phyloP scores from a whole-genome alignment of 1,284 basidiomycete species.

The Cryptococcus sp. region DNA sequence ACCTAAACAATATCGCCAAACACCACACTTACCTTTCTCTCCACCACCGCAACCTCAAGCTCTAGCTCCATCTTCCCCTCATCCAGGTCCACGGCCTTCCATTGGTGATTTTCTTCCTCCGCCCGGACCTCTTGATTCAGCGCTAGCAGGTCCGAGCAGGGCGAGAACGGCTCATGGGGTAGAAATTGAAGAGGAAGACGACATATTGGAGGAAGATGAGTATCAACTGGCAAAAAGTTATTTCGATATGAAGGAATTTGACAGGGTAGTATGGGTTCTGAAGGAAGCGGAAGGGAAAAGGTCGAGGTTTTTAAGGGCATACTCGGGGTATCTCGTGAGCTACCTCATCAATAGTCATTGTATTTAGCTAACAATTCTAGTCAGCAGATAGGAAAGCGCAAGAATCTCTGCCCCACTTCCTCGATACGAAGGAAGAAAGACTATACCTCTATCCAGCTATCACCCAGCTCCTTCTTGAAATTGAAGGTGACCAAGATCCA shows the following conservation, averaged over 20 bases:
- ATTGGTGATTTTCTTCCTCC: conserved; percentile 37
- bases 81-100: conserved; percentile 20
- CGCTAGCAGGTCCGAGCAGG: conserved; percentile 26
- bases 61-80: conserved; percentile 12
- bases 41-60: conserved; percentile 23
- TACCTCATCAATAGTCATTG: too few relatives aligned
- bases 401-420: conserved; percentile 46
- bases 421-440: conserved; percentile 60
- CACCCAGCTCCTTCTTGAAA: conserved; percentile 57
- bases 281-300: conserved; percentile 62
- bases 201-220: conserved; percentile 53
- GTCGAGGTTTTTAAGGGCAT: conserved; percentile 71
- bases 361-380: conserved; percentile 10
- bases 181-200: conserved; percentile 60
- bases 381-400: conserved; percentile 48
- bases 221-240: conserved; percentile 69
- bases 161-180: conserved; percentile 28
- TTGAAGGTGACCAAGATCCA: conserved; percentile 63
- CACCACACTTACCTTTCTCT: conserved; percentile 40
- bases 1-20: conserved; percentile 31
- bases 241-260: conserved; percentile 74
- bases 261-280: conserved; percentile 66
- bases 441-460: conserved; percentile 69
- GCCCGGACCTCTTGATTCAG: conserved; percentile 16
- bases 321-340: conserved; percentile 79